Percentiles rank a stretch among this genome's conserved stretches.
Conservation (phyloP, 257 asterid genomes). For the Linaria vulgaris region DNA sequence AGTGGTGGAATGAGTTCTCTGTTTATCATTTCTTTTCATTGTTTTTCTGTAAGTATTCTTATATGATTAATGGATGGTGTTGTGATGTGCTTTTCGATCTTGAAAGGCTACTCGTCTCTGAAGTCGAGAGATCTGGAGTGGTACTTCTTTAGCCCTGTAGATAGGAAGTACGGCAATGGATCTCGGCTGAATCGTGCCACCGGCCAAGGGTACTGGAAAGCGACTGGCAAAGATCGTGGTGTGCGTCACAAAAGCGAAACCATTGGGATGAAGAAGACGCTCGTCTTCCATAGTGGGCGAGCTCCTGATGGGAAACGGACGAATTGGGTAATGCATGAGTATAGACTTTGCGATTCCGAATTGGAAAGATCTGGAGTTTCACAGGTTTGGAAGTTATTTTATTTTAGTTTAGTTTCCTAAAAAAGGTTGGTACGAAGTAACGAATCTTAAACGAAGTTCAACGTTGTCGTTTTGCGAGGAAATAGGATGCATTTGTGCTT, state of each 20-base stretch:
- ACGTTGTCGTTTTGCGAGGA: background rate
- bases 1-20: too few relatives aligned
- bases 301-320: slow-evolving; percentile 76
- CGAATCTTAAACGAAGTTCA: too few relatives aligned
- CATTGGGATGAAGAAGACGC: slow-evolving; percentile 72
- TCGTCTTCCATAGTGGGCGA: slow-evolving; percentile 74
- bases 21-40: too few relatives aligned
- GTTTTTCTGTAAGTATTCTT: too few relatives aligned
- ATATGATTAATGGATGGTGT: too few relatives aligned
- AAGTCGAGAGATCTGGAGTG: slow-evolving; percentile 65
- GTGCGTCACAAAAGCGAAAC: slow-evolving; percentile 32
- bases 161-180: slow-evolving; percentile 82
- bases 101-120: too few relatives aligned
- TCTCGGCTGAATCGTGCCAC: slow-evolving; percentile 74
- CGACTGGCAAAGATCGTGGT: slow-evolving; percentile 74
- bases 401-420: background rate
- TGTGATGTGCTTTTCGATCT: too few relatives aligned
- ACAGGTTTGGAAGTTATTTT: slow-evolving; percentile 45
- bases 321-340: slow-evolving; percentile 86
- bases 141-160: slow-evolving; percentile 91
- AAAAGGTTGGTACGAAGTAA: background rate
- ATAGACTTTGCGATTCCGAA: slow-evolving; percentile 44
- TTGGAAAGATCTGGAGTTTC: slow-evolving; percentile 50
- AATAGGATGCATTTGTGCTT: slow-evolving; percentile 69
- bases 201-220: slow-evolving; percentile 82